Percentiles rank a stretch among this genome's conserved stretches.
Conservation (phyloP, 306 rosid species). For the Acmispon strigosus region DNA sequence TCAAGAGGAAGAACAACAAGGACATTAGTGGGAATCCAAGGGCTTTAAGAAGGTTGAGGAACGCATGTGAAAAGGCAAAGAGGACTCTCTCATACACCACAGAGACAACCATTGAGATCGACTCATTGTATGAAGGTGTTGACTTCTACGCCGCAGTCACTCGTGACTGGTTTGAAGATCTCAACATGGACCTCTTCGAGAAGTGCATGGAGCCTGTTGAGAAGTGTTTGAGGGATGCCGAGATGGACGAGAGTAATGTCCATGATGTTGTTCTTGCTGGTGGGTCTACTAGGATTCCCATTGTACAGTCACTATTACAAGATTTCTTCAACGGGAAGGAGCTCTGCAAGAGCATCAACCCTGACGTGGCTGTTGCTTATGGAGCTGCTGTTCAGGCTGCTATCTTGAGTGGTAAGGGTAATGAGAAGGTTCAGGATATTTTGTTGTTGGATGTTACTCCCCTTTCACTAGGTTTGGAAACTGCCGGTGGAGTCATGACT, state of each 20-base stretch:
- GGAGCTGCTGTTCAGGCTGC: conserved; percentile 77
- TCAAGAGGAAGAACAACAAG: conserved; percentile 64
- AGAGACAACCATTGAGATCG: conserved; percentile 67
- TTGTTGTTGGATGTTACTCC: conserved; percentile 58
- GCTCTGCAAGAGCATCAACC: conserved; percentile 71
- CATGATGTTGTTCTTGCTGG: conserved; percentile 67
- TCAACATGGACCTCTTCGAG: conserved; percentile 62
- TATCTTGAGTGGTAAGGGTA: conserved; percentile 52
- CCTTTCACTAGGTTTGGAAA: conserved; percentile 49
- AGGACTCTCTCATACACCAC: conserved; percentile 66
- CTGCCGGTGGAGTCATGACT: conserved; percentile 60
- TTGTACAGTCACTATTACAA: conserved; percentile 59
- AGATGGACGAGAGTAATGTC: conserved; percentile 56
- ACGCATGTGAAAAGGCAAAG: conserved; percentile 66
- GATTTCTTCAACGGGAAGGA: conserved; percentile 69
- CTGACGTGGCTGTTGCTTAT: conserved; percentile 71
- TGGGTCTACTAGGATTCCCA: conserved; percentile 69
- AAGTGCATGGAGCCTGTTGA: conserved; percentile 72
- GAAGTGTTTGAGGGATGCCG: conserved; percentile 59
- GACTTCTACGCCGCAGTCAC: conserved; percentile 60
- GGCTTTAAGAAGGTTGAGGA: conserved; percentile 55
- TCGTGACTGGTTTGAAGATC: conserved; percentile 62
- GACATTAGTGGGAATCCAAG: conserved; percentile 51
- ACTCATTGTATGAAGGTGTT: conserved; percentile 50
- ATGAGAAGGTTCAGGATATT: conserved; percentile 58